These are phyloP conservation scores for Cladosporium velox DNA, from an alignment of 2,329 filamentous ascomycete species.

Conservation along the genomic window DNA sequence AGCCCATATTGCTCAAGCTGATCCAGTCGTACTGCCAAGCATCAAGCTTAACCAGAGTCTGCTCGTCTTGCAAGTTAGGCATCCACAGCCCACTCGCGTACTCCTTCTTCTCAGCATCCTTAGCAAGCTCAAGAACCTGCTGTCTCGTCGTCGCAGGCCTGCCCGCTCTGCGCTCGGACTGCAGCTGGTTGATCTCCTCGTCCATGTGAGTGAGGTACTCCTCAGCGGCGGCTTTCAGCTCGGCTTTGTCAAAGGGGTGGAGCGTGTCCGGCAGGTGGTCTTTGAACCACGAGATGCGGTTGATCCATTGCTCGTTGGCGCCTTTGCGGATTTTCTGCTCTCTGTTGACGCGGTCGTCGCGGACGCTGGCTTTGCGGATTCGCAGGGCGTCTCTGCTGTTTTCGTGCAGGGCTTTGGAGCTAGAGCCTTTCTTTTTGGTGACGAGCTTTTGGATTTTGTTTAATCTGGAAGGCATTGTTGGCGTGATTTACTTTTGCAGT, in stretches of 20 bases:
- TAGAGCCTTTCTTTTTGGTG: constrained; percentile 77
- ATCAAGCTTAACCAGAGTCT: constrained; percentile 66
- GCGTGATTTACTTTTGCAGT: neutral
- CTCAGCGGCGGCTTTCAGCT: constrained; percentile 56
- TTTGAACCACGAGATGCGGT: constrained; percentile 72
- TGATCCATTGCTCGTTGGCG: constrained; percentile 65
- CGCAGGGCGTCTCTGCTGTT: constrained; percentile 84
- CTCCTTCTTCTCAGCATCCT: constrained; percentile 73
- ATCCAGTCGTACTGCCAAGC: constrained; percentile 85
- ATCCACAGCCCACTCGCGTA: constrained; percentile 83
- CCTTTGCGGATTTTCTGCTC: constrained; percentile 69
- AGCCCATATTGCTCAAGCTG: constrained; percentile 72
- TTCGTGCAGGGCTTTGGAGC: constrained; percentile 76
- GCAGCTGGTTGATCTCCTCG: constrained; percentile 66
- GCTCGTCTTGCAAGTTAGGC: constrained; percentile 71
- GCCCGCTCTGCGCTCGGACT: constrained; percentile 72
- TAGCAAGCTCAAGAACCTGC: constrained; percentile 72
- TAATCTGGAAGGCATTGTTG: constrained; percentile 68
- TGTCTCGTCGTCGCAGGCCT: constrained; percentile 76
- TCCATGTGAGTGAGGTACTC: constrained; percentile 63
- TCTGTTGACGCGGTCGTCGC: constrained; percentile 80
- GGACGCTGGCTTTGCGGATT: constrained; percentile 73
- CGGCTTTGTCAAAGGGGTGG: constrained; percentile 54
- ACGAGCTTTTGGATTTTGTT: constrained; percentile 88
- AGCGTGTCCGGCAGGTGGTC: constrained; percentile 36